These are phyloP conservation scores for Globisporangium splendens DNA, from an alignment of 352 stramenopile genomes.

Conservation along the genomic window DNA sequence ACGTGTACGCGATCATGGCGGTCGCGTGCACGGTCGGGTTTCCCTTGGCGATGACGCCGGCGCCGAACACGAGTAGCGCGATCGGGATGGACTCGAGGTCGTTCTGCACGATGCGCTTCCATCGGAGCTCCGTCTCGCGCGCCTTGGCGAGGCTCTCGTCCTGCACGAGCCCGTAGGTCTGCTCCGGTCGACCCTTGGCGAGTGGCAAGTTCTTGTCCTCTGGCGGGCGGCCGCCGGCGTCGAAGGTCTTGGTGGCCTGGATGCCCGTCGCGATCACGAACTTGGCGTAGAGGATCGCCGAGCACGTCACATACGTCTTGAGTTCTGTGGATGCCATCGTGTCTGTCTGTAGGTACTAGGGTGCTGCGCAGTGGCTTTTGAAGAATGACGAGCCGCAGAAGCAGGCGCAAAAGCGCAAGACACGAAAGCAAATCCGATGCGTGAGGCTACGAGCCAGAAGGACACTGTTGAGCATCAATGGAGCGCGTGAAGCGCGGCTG, in stretches of 20 bases:
- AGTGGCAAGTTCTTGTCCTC: slow-evolving; percentile 44
- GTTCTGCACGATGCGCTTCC: slow-evolving; percentile 41
- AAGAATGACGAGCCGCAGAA: too few species aligned
- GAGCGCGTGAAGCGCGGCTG: too few species aligned
- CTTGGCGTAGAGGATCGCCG: slow-evolving; percentile 61
- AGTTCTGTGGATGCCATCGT: slow-evolving; percentile 31
- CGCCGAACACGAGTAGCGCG: slow-evolving; percentile 30
- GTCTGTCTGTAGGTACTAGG: not conserved
- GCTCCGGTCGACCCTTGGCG: slow-evolving; percentile 34
- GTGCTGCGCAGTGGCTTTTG: too few species aligned
- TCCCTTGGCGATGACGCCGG: slow-evolving; percentile 26
- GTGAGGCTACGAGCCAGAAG: too few species aligned
- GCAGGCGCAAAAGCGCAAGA: too few species aligned
- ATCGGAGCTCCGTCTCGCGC: slow-evolving; percentile 28
- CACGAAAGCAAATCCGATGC: too few species aligned
- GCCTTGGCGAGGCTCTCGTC: slow-evolving; percentile 22
- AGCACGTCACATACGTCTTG: slow-evolving; percentile 58
- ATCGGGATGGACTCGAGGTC: slow-evolving; percentile 45
- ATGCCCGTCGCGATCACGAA: slow-evolving; percentile 48
- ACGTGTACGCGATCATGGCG: slow-evolving; percentile 34
- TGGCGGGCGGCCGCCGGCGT: slow-evolving; percentile 34
- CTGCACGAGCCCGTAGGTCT: slow-evolving; percentile 26
- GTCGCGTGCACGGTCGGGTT: slow-evolving; percentile 21
- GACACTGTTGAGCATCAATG: too few species aligned
- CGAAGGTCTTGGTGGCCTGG: slow-evolving; percentile 51